phyloP scores from a whole-genome alignment of 768 basidiomycete genomes.

The Lactifluus hygrophoroides region DNA sequence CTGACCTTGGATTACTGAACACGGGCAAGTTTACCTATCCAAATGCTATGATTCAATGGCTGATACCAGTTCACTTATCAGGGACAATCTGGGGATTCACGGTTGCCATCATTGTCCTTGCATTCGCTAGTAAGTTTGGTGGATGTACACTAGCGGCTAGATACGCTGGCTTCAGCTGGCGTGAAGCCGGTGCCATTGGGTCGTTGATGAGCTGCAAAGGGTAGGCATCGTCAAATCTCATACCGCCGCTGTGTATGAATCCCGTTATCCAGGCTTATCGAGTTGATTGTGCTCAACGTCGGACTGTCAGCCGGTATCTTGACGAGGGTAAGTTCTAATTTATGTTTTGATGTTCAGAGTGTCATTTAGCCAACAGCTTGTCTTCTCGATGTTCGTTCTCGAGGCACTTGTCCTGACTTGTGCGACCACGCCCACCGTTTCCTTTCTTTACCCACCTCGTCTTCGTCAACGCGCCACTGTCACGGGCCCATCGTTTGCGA shows the following conservation, averaged over 20 bases:
- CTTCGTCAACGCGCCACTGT: slow-evolving; percentile 42
- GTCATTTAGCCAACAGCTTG: slow-evolving; percentile 29
- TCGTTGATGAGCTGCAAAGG: slow-evolving; percentile 96
- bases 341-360: not conserved
- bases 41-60: not conserved
- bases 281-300: slow-evolving; percentile 93
- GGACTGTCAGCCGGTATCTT: slow-evolving; percentile 78
- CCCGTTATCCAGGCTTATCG: slow-evolving; percentile 54
- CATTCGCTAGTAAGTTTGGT: slow-evolving; percentile 84
- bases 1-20: slow-evolving; percentile 78
- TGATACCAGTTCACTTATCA: slow-evolving; percentile 20
- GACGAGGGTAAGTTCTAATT: slow-evolving; percentile 32
- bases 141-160: slow-evolving; percentile 70
- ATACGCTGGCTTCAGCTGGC: slow-evolving; percentile 60
- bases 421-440: slow-evolving; percentile 75
- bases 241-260: not conserved
- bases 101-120: slow-evolving; percentile 65
- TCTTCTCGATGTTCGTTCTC: slow-evolving; percentile 95
- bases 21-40: slow-evolving; percentile 37
- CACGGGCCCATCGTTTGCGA: slow-evolving; percentile 40
- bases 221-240: slow-evolving; percentile 30
- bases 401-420: slow-evolving; percentile 77
- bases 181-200: slow-evolving; percentile 80
- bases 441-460: slow-evolving; percentile 56
- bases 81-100: slow-evolving; percentile 86